These are phyloP conservation scores for Periconia sp. DNA, from an alignment of 2,329 filamentous ascomycete genomes.

Conservation along the genomic window DNA sequence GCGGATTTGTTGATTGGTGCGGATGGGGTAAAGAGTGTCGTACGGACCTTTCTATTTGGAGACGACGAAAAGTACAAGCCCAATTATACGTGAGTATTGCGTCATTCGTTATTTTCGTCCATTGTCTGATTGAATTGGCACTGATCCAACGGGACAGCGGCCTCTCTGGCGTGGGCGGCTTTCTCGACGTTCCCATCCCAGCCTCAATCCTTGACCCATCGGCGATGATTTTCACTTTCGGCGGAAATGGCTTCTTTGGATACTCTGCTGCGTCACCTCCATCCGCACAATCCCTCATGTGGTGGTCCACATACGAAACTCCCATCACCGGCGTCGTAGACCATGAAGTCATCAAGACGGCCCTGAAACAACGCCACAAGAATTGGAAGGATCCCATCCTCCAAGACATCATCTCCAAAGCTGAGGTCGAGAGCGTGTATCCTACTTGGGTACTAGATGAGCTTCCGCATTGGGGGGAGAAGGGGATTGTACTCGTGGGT, in stretches of 20 bases:
- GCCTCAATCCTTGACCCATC: conserved; percentile 31
- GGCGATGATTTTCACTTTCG: conserved; percentile 53
- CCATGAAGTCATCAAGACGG: conserved; percentile 28
- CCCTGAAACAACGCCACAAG: conserved; percentile 50
- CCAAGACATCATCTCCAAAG: conserved; percentile 39
- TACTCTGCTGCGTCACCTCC: conserved; percentile 48
- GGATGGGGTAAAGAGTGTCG: conserved; percentile 35
- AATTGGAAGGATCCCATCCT: conserved; percentile 54
- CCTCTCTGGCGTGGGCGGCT: conserved; percentile 53
- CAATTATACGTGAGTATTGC: conserved; percentile 21
- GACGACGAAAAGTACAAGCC: conserved; percentile 18
- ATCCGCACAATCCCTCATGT: conserved; percentile 40
- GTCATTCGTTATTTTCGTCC: background rate
- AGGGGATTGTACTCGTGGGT: conserved; percentile 60
- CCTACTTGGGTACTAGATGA: conserved; percentile 57
- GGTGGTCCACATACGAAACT: conserved; percentile 53
- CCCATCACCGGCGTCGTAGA: conserved; percentile 17
- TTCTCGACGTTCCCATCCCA: conserved; percentile 46
- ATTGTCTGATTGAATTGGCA: no score
- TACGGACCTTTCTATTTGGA: conserved; percentile 25
- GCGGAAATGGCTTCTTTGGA: conserved; percentile 59
- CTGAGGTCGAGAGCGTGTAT: conserved; percentile 52
- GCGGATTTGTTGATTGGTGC: conserved; percentile 38
- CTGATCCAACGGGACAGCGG: conserved; percentile 16
- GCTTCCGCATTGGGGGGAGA: conserved; percentile 55